Percentiles rank a stretch among this genome's conserved stretches.
These are phyloP conservation scores for Solanum paucissectum DNA, from an alignment of 257 asterid genomes.

Conservation along the genomic window DNA sequence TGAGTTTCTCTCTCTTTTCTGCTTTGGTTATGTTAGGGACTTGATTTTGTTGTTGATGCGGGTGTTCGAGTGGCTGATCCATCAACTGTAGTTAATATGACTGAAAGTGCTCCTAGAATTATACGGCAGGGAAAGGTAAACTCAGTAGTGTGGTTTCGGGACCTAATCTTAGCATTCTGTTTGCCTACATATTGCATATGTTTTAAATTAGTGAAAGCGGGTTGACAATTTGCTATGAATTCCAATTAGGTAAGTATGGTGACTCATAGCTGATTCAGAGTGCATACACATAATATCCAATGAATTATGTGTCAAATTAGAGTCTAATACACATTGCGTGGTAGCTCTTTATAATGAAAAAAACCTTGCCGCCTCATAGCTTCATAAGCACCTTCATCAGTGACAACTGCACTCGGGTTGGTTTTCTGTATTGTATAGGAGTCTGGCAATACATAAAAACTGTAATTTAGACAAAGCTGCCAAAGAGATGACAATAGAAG, in stretches of 20 bases:
- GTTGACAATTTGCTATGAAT: not conserved
- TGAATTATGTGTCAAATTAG: not conserved
- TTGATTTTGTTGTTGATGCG: conserved; percentile 85
- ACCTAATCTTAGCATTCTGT: not conserved
- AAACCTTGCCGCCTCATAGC: not conserved
- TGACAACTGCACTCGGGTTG: not conserved
- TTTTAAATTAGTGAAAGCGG: not conserved
- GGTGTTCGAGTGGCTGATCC: conserved; percentile 80
- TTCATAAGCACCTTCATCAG: not conserved
- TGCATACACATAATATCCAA: not conserved
- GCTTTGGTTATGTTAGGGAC: conserved; percentile 41
- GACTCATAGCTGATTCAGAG: not conserved
- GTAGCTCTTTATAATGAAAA: not conserved
- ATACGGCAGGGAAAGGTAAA: conserved; percentile 78
- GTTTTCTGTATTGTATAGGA: not conserved
- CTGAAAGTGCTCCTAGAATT: conserved; percentile 44
- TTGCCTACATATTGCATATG: not conserved
- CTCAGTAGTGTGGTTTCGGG: not conserved
- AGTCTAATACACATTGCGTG: not conserved
- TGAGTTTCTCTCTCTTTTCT: conserved; percentile 2
- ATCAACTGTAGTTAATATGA: conserved; percentile 90
- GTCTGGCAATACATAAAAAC: not conserved
- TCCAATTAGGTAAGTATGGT: not conserved
- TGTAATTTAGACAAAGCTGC: not conserved
- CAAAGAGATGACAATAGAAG: not conserved